Evolutionary conservation across 1,284 basidiomycete genomes (phyloP).

Genomic region (Omphalotus olearius): DNA sequence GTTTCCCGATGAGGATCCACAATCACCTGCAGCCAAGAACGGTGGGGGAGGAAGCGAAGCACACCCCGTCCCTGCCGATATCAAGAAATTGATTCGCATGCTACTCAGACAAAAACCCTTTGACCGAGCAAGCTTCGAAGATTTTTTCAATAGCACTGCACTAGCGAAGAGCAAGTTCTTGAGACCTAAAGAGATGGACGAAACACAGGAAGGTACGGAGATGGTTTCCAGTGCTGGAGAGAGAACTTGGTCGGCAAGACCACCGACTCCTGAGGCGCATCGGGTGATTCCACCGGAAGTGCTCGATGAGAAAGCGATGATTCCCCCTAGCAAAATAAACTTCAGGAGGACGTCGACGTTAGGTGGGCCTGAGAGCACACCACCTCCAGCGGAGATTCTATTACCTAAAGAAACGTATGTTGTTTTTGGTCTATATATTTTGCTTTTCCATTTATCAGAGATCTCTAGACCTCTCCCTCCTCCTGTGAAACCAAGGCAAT

Average conservation of each 20-base stretch:
- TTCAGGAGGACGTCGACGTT: slow-evolving; percentile 45
- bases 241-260: slow-evolving; percentile 23
- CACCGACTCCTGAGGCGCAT: slow-evolving; percentile 61
- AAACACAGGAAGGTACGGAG: neutral
- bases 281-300: slow-evolving; percentile 70
- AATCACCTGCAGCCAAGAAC: slow-evolving; percentile 27
- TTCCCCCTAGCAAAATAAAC: slow-evolving; percentile 73
- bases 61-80: slow-evolving; percentile 69
- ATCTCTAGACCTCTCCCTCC: slow-evolving; percentile 3
- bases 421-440: neutral
- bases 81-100: slow-evolving; percentile 84
- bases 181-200: slow-evolving; percentile 30
- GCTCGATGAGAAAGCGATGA: slow-evolving; percentile 71
- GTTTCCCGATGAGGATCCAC: slow-evolving; percentile 86
- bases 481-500: slow-evolving; percentile 6
- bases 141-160: slow-evolving; percentile 86
- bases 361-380: slow-evolving; percentile 21
- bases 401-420: slow-evolving; percentile 15
- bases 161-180: slow-evolving; percentile 79
- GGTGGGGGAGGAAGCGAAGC: slow-evolving; percentile 40
- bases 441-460: neutral
- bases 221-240: slow-evolving; percentile 15
- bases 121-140: slow-evolving; percentile 87
- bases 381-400: slow-evolving; percentile 16
- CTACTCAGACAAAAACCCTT: slow-evolving; percentile 83